Conservation (phyloP, 208 protist species). For the Plasmodiophora brassicae region DNA sequence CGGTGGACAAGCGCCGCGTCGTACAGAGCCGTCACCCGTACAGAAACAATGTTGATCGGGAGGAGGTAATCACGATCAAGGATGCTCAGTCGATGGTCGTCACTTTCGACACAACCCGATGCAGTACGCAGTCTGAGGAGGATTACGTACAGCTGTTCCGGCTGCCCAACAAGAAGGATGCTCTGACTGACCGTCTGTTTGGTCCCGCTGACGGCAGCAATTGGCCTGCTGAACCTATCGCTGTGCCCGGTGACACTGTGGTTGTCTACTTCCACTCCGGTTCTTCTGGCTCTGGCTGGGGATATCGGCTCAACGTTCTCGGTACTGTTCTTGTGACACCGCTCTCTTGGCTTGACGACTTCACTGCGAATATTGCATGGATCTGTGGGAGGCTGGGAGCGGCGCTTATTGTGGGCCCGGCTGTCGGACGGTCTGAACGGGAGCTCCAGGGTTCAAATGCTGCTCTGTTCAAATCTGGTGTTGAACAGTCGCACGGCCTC, state of each 20-base stretch:
- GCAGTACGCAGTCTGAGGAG: slow-evolving; percentile 23
- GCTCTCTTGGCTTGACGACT: background rate
- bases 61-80: slow-evolving; percentile 7
- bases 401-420: background rate
- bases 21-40: slow-evolving; percentile 26
- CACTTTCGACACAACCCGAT: background rate
- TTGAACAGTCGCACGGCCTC: background rate
- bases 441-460: background rate
- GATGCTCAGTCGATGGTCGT: slow-evolving; percentile 5
- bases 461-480: slow-evolving; percentile 2
- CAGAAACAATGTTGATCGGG: slow-evolving; percentile 22
- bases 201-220: slow-evolving; percentile 21
- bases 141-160: slow-evolving; percentile 22
- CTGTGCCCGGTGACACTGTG: background rate
- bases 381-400: background rate
- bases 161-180: slow-evolving; percentile 16
- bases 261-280: slow-evolving; percentile 15
- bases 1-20: background rate
- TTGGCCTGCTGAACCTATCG: background rate
- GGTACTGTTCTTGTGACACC: background rate
- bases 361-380: slow-evolving; percentile 4
- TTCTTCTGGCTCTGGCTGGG: background rate
- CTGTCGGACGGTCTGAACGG: background rate
- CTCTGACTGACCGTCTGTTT: background rate
- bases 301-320: background rate